phyloP scores from a whole-genome alignment of 495 filamentous ascomycete genomes.

The Xylaria sp. region DNA sequence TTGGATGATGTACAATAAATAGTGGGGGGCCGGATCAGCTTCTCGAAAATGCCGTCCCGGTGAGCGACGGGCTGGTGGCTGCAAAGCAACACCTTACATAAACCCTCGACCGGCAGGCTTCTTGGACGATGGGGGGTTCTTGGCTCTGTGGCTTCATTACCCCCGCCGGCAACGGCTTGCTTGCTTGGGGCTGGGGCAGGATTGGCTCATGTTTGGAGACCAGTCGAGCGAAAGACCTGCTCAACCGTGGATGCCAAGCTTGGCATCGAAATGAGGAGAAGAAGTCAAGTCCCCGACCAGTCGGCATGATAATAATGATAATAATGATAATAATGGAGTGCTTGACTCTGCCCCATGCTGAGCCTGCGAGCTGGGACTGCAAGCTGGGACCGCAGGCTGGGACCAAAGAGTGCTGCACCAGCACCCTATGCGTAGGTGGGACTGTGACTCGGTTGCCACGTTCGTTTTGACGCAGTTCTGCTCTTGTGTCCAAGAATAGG shows the following conservation, averaged over 20 bases:
- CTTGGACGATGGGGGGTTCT: slow-evolving; percentile 3
- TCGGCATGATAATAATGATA: not conserved
- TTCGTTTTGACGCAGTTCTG: slow-evolving; percentile 1
- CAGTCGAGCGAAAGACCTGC: not conserved
- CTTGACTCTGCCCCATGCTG: not conserved
- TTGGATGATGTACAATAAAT: slow-evolving; percentile 18
- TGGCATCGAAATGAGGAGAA: slow-evolving; percentile 5
- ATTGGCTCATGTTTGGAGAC: not conserved
- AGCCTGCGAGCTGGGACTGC: not conserved
- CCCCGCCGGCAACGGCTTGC: slow-evolving; percentile 18
- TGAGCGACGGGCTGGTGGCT: slow-evolving; percentile 21
- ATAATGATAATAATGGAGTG: too few relatives aligned
- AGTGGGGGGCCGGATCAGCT: slow-evolving; percentile 9
- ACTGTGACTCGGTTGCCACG: slow-evolving; percentile 1
- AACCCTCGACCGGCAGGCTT: slow-evolving; percentile 15
- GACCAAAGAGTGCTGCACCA: not conserved
- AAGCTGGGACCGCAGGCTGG: not conserved
- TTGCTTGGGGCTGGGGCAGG: not conserved
- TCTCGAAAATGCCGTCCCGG: slow-evolving; percentile 20
- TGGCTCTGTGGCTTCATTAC: slow-evolving; percentile 9
- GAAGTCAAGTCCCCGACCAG: not conserved
- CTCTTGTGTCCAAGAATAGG: slow-evolving; percentile 12
- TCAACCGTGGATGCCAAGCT: not conserved
- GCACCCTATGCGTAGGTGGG: not conserved
- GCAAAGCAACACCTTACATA: slow-evolving; percentile 2